Percentiles rank a stretch among this genome's conserved stretches.
phyloP scores from a whole-genome alignment of 2,329 filamentous ascomycete genomes.

The Whalleya microplaca region DNA sequence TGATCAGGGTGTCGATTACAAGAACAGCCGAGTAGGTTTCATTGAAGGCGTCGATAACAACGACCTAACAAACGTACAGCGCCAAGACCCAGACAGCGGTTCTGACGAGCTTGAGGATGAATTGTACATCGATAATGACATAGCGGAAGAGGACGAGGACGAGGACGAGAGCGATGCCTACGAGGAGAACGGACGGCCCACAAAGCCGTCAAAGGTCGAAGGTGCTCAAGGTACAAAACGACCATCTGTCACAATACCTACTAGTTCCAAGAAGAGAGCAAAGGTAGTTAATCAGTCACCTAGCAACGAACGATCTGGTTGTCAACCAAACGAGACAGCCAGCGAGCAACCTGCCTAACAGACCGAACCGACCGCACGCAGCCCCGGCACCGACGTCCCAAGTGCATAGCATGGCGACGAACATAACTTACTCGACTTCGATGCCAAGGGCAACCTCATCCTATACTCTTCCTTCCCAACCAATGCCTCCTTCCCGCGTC shows the following conservation, averaged over 20 bases:
- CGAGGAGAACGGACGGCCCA: slow-evolving; percentile 1
- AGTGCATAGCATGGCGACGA: background rate
- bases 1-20: slow-evolving; percentile 49
- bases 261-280: slow-evolving; percentile 12
- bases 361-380: background rate
- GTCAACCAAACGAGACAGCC: slow-evolving; percentile 2
- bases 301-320: slow-evolving; percentile 23
- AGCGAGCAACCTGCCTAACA: background rate
- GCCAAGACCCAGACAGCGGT: slow-evolving; percentile 26
- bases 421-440: background rate
- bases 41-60: slow-evolving; percentile 33
- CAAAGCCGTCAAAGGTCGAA: slow-evolving; percentile 10
- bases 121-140: slow-evolving; percentile 32
- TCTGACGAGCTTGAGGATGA: slow-evolving; percentile 35
- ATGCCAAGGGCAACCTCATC: background rate
- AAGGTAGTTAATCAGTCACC: slow-evolving; percentile 28
- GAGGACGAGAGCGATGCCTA: slow-evolving; percentile 27
- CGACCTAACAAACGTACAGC: slow-evolving; percentile 27
- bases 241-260: slow-evolving; percentile 8
- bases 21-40: slow-evolving; percentile 39
- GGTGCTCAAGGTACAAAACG: slow-evolving; percentile 32
- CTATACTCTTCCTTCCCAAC: slow-evolving; percentile 1
- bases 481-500: background rate
- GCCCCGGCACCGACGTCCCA: background rate
- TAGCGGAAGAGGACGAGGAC: slow-evolving; percentile 28